Conservation (phyloP, 192 early-diverging fungal genomes). For the Umbelopsis isabellina region DNA sequence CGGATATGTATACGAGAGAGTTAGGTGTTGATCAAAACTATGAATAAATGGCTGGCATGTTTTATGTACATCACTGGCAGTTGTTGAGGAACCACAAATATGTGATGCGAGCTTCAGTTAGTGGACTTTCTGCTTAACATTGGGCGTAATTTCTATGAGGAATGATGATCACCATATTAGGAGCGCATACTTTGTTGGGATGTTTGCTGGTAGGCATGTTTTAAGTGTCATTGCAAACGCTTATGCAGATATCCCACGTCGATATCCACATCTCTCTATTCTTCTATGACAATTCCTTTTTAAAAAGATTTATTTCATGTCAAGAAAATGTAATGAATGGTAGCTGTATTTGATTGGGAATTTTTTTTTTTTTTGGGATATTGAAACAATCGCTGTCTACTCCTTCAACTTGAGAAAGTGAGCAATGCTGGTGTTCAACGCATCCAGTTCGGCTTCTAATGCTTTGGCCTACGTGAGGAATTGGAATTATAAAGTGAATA, state of each 20-base stretch:
- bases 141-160: slow-evolving; percentile 8
- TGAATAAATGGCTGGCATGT: not conserved
- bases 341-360: too few relatives aligned
- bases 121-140: slow-evolving; percentile 4
- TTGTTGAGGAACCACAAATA: not conserved
- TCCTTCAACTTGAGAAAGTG: slow-evolving; percentile 34
- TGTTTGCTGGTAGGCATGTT: too few relatives aligned
- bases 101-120: slow-evolving; percentile 9
- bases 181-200: slow-evolving; percentile 14
- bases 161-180: slow-evolving; percentile 7
- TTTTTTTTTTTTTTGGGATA: not conserved
- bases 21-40: not conserved
- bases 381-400: not conserved
- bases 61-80: slow-evolving; percentile 12
- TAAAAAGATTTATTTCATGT: too few relatives aligned
- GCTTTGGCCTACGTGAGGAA: slow-evolving; percentile 28
- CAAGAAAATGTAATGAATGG: too few relatives aligned
- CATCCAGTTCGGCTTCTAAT: slow-evolving; percentile 22
- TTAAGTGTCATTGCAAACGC: too few relatives aligned
- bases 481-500: slow-evolving; percentile 24
- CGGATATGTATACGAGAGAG: not conserved
- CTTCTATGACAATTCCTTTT: too few relatives aligned
- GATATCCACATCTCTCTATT: too few relatives aligned
- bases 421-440: slow-evolving; percentile 24
- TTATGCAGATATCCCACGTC: too few relatives aligned